Base-by-base conservation (phyloP, 2,329 filamentous ascomycete species). In the Calonectria pseudoreteaudii region DNA sequence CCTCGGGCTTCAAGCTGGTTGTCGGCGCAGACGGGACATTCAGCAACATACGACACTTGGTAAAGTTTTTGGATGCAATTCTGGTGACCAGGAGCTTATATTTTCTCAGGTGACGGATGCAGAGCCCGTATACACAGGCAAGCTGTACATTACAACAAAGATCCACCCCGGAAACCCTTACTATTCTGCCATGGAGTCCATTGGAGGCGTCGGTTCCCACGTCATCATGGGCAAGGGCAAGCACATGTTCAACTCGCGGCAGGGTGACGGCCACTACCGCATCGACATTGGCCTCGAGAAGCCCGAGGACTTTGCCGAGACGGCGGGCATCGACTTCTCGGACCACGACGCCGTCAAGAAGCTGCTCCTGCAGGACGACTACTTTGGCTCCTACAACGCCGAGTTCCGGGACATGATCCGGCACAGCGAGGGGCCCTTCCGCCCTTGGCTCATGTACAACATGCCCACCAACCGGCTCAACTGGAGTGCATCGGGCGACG, bases 141-240 rank as follows among this genome's bases (percentile, higher is more conserved):
- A 60, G 6, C 34, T 36, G 5, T 60, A 38, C 13, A 60, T 60
- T 5, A 60, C 30, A 23, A 60, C 31, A n/a, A 23, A 60, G 34
- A 60, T 60, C 5, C 20, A 23, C 31, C n/a, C 34, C 8, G 53
- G 53, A 18, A 60, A 60, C 53, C 53, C 53, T 14, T 60, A 38
- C 23, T 38, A 60, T 34, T 8, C 18, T 2, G 34, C 31, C 5
- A 38, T 60, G 10, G 31, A 60, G 31, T 34, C 31, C 4, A 28
- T 53, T 28, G 50, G 31, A 14, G 53, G 34, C 23, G 53, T 34
- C 5, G 53, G 53, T 4, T 60, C 53, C n/a, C 34, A 38, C n/a
- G n/a, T 60, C 23, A 36, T 36, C 53, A 60, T 60, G 53, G 53
- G 53, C 53, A n/a, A 60, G n/a, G 53, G 53, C 20, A 60, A 60